These are phyloP conservation scores for Camellia japonica DNA, from an alignment of 148 eudicot species.

Conservation along the genomic window DNA sequence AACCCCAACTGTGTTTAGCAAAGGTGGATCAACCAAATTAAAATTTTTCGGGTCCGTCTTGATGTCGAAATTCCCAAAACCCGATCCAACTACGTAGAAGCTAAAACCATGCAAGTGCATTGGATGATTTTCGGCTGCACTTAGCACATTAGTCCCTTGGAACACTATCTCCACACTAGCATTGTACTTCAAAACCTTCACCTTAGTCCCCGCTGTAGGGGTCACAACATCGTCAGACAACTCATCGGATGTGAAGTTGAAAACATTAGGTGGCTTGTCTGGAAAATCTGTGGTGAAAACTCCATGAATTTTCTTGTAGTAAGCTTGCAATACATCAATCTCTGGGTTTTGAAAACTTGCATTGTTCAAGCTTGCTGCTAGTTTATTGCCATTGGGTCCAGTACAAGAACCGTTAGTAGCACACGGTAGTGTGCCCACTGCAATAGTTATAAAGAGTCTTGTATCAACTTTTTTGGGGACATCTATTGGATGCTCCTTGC, in stretches of 20 bases:
- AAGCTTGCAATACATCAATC: slow-evolving; percentile 18
- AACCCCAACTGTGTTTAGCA: not conserved
- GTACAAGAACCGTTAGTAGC: not conserved
- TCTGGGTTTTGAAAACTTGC: slow-evolving; percentile 11
- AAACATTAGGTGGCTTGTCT: not conserved
- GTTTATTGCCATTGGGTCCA: slow-evolving; percentile 4
- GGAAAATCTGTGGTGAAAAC: slow-evolving; percentile 22
- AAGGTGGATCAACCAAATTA: slow-evolving; percentile 1
- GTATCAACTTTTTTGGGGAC: slow-evolving; percentile 14
- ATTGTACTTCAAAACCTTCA: slow-evolving; percentile 17
- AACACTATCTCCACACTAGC: slow-evolving; percentile 22
- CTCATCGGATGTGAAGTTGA: slow-evolving; percentile 9
- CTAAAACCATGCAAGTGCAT: slow-evolving; percentile 26
- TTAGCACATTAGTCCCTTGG: slow-evolving; percentile 22
- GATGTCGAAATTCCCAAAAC: slow-evolving; percentile 6
- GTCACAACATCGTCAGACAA: slow-evolving; percentile 5
- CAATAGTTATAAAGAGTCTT: slow-evolving; percentile 2
- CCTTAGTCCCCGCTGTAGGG: slow-evolving; percentile 11
- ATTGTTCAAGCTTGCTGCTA: slow-evolving; percentile 21
- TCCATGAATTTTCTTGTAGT: slow-evolving; percentile 10
- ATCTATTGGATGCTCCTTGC: not conserved
- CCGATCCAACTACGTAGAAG: slow-evolving; percentile 24
- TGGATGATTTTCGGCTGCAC: slow-evolving; percentile 23
- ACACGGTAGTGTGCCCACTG: not conserved
- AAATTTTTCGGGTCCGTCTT: not conserved